phyloP scores from a whole-genome alignment of 768 basidiomycete species.

The Psilocybe tampanensis region DNA sequence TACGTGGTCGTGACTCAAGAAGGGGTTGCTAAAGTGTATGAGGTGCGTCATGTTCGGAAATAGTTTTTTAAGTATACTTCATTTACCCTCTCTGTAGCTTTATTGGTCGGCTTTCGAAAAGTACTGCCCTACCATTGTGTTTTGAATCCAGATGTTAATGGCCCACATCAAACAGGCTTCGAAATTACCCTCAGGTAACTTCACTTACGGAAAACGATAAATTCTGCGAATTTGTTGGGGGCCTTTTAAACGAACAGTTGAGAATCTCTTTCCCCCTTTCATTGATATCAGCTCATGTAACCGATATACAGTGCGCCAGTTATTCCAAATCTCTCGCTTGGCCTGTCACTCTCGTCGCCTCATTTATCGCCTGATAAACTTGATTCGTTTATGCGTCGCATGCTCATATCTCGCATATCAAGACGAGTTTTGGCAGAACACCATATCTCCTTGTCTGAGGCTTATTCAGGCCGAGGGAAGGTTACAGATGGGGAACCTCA shows the following conservation, averaged over 20 bases:
- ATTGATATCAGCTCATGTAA: not conserved
- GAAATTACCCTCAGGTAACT: conserved; percentile 72
- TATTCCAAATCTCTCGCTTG: conserved; percentile 81
- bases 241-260: conserved; percentile 77
- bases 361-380: conserved; percentile 77
- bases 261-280: conserved; percentile 25
- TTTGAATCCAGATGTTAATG: not conserved
- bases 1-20: conserved; percentile 88
- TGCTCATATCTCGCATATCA: conserved; percentile 90
- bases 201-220: conserved; percentile 72
- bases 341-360: conserved; percentile 82
- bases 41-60: conserved; percentile 47
- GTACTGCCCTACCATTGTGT: conserved; percentile 36
- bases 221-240: conserved; percentile 74
- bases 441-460: conserved; percentile 79
- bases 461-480: conserved; percentile 40
- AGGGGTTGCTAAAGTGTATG: conserved; percentile 80
- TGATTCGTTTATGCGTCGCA: conserved; percentile 87
- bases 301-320: conserved; percentile 56
- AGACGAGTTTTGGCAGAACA: conserved; percentile 89
- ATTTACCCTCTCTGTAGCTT: conserved; percentile 47
- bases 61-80: not conserved
- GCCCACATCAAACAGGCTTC: conserved; percentile 49
- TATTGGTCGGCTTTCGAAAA: conserved; percentile 90
- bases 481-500: conserved; percentile 51